These are phyloP conservation scores for Melanomma pulvis-pyrius DNA, from an alignment of 495 filamentous ascomycete genomes.

Conservation along the genomic window DNA sequence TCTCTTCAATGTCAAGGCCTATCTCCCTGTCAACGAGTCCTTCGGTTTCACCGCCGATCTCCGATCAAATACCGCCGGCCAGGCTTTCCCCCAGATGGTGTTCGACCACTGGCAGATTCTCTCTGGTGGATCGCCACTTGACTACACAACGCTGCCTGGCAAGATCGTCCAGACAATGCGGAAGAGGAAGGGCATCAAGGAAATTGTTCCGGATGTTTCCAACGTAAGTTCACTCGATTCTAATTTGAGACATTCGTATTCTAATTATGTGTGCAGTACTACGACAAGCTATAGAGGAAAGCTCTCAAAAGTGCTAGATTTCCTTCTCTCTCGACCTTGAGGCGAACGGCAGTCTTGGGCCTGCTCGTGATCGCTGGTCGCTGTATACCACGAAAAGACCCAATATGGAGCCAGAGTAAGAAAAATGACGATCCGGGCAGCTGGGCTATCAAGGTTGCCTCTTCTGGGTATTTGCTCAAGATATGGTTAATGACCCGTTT, in stretches of 20 bases:
- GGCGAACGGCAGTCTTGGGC: constrained; percentile 24
- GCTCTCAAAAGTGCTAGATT: constrained; percentile 39
- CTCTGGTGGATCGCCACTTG: constrained; percentile 90
- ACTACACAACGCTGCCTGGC: constrained; percentile 82
- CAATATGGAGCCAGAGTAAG: constrained; percentile 26
- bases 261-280: constrained; percentile 78
- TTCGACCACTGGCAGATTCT: constrained; percentile 98
- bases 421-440: constrained; percentile 31
- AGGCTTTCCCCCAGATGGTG: constrained; percentile 98
- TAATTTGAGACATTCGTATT: constrained; percentile 9
- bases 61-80: constrained; percentile 86
- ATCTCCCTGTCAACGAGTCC: constrained; percentile 98
- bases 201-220: constrained; percentile 81
- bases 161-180: constrained; percentile 84
- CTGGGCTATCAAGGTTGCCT: constrained; percentile 13
- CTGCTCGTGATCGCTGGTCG: constrained; percentile 25
- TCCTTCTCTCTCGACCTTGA: constrained; percentile 34
- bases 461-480: constrained; percentile 7
- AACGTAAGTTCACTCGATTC: constrained; percentile 73
- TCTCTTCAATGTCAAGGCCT: constrained; percentile 99
- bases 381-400: constrained; percentile 20
- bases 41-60: constrained; percentile 99
- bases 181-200: constrained; percentile 99
- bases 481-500: constrained; percentile 29
- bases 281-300: constrained; percentile 88